These are phyloP conservation scores for Aegilops longissima DNA, from an alignment of 176 grass and related monocot genomes.

Conservation along the genomic window DNA sequence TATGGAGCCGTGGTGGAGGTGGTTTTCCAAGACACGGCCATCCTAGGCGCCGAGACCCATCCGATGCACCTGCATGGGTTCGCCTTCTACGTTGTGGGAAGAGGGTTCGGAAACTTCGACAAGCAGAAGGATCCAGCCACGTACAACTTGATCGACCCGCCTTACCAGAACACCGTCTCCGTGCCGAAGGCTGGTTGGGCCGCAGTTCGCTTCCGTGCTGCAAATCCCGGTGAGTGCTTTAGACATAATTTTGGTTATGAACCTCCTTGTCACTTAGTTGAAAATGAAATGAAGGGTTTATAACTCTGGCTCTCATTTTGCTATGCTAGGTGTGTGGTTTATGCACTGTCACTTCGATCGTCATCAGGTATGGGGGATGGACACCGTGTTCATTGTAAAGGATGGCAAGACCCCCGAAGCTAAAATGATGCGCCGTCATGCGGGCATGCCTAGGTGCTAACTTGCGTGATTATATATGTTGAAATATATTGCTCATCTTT, in stretches of 20 bases:
- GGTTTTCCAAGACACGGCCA: slow-evolving; percentile 34
- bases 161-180: slow-evolving; percentile 33
- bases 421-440: slow-evolving; percentile 44
- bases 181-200: slow-evolving; percentile 31
- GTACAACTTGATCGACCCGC: slow-evolving; percentile 35
- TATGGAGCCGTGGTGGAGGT: slow-evolving; percentile 44
- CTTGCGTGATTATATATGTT: neutral
- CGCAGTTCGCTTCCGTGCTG: slow-evolving; percentile 27
- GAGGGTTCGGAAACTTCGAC: slow-evolving; percentile 22
- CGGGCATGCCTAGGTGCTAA: slow-evolving; percentile 52
- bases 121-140: neutral
- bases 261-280: neutral
- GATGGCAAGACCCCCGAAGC: slow-evolving; percentile 32
- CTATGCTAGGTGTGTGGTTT: slow-evolving; percentile 49
- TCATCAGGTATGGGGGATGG: slow-evolving; percentile 68
- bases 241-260: neutral
- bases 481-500: too few species aligned
- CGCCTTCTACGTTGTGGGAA: slow-evolving; percentile 38
- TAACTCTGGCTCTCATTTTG: neutral
- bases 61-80: slow-evolving; percentile 45
- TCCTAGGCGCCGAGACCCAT: slow-evolving; percentile 23
- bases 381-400: slow-evolving; percentile 67
- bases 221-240: slow-evolving; percentile 23
- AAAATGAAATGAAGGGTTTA: neutral
- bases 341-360: slow-evolving; percentile 82